phyloP scores from a whole-genome alignment of 1,139 yeast species.

The Debaryomyces udenii region DNA sequence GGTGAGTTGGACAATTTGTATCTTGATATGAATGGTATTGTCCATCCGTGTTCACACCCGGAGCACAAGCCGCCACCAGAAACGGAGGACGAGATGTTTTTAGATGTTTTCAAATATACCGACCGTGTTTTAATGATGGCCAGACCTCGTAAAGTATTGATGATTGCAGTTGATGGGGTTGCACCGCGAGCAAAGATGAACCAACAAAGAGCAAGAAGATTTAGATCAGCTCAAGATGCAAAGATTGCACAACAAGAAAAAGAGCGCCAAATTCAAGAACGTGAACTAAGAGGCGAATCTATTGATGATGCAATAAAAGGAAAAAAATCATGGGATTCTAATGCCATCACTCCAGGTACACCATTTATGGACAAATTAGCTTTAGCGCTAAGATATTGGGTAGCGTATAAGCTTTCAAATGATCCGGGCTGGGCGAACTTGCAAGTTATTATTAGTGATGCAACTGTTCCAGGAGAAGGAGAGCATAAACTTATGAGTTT shows the following conservation, averaged over 20 bases:
- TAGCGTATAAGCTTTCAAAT: conserved; percentile 78
- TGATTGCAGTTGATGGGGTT: conserved; percentile 98
- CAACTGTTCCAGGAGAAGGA: conserved; percentile 99
- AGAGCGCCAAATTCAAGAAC: conserved; percentile 52
- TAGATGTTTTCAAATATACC: conserved; percentile 86
- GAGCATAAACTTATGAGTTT: conserved; percentile 97
- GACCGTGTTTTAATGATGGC: conserved; percentile 92
- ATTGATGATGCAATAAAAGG: conserved; percentile 67
- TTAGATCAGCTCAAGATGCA: conserved; percentile 93
- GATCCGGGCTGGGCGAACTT: conserved; percentile 92
- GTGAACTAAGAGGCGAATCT: conserved; percentile 61
- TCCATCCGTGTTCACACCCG: conserved; percentile 97
- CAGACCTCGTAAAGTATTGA: conserved; percentile 85
- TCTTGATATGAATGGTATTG: conserved; percentile 96
- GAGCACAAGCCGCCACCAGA: conserved; percentile 93
- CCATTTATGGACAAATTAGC: conserved; percentile 95
- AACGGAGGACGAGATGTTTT: conserved; percentile 92
- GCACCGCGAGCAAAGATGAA: conserved; percentile 99
- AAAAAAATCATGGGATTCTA: conserved; percentile 78
- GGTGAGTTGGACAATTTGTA: conserved; percentile 93
- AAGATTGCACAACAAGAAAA: conserved; percentile 66
- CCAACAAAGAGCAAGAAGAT: conserved; percentile 95
- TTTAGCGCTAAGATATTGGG: conserved; percentile 81
- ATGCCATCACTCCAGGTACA: conserved; percentile 99
- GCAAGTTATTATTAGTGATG: conserved; percentile 87